Percentiles rank a stretch among this genome's conserved stretches.
Evolutionary conservation across 306 rosid genomes (phyloP).

Genomic region (Senna siamea): DNA sequence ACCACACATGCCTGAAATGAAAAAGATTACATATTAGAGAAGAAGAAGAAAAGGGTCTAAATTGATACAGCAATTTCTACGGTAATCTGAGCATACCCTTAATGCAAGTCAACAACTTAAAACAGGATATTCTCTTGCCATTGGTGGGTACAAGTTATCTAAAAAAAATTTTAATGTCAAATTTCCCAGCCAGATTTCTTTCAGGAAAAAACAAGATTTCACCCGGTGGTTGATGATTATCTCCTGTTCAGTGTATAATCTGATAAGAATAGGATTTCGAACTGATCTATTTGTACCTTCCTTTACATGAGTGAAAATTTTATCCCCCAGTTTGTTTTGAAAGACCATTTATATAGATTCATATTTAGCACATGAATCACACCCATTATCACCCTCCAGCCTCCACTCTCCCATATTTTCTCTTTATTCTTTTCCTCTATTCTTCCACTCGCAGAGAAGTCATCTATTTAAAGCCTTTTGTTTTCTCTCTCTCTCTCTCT

Average conservation of each 20-base stretch:
- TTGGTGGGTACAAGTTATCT: not conserved
- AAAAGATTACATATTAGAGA: not conserved
- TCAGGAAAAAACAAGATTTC: not conserved
- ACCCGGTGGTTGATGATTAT: not conserved
- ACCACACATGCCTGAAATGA: conserved; percentile 38
- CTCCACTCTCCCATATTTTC: not conserved
- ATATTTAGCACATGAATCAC: not conserved
- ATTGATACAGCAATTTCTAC: conserved; percentile 23
- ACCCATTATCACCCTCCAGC: not conserved
- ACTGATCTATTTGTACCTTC: not conserved
- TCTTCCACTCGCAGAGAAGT: too few relatives aligned
- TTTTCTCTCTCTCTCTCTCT: too few relatives aligned
- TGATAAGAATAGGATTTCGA: not conserved
- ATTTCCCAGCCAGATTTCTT: conserved; percentile 11
- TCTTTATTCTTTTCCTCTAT: too few relatives aligned
- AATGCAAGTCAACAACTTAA: not conserved
- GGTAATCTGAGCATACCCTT: conserved; percentile 6
- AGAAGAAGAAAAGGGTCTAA: not conserved
- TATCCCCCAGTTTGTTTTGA: not conserved
- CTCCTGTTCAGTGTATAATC: not conserved
- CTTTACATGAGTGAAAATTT: not conserved
- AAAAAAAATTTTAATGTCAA: not conserved
- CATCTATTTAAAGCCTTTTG: too few relatives aligned
- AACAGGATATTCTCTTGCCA: not conserved
- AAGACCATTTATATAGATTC: not conserved